These are phyloP conservation scores for Fraxinus anomala DNA, from an alignment of 257 asterid genomes.

Conservation along the genomic window DNA sequence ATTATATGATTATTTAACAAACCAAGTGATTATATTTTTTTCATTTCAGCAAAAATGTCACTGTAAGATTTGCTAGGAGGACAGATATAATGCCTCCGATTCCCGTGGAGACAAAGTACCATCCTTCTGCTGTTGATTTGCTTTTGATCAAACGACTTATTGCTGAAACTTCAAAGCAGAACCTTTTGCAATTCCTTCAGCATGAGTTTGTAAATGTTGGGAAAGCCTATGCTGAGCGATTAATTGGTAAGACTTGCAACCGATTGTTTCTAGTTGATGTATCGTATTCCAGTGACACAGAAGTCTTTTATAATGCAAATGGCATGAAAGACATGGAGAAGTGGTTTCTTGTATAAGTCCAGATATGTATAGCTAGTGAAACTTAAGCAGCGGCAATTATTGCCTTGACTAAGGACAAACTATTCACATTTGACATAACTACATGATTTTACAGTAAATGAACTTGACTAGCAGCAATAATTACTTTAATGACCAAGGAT, in stretches of 20 bases:
- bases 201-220: constrained; percentile 88
- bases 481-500: not conserved
- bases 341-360: not conserved
- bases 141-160: constrained; percentile 87
- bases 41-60: constrained; percentile 58
- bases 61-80: constrained; percentile 70
- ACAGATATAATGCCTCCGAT: constrained; percentile 90
- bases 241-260: constrained; percentile 60
- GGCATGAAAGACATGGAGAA: not conserved
- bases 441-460: not conserved
- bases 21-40: constrained; percentile 20
- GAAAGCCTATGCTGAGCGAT: constrained; percentile 78
- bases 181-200: constrained; percentile 82
- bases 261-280: not conserved
- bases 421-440: not conserved
- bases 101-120: constrained; percentile 88
- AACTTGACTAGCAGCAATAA: not conserved
- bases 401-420: not conserved
- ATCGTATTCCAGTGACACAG: not conserved
- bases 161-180: constrained; percentile 71
- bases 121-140: constrained; percentile 95
- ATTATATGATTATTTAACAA: constrained; percentile 12
- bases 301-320: not conserved
- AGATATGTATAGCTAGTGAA: constrained; percentile 18
- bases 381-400: constrained; percentile 11